These are phyloP conservation scores for Thalassiosira profunda DNA, from an alignment of 108 stramenopile species.

Conservation along the genomic window DNA sequence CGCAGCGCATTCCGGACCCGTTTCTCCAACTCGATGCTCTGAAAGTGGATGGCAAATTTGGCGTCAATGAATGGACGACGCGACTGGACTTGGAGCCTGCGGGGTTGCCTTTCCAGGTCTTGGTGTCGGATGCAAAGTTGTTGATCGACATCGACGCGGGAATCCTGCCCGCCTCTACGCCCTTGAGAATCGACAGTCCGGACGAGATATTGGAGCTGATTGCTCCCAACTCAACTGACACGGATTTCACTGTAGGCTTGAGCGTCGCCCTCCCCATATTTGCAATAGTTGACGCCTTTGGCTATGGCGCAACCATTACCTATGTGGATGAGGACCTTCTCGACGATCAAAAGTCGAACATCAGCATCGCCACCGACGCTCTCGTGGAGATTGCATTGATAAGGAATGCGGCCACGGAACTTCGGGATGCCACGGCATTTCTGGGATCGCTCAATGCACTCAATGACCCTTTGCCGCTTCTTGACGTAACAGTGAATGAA, in stretches of 20 bases:
- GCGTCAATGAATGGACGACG: conserved; percentile 32
- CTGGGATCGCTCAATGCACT: conserved; percentile 6
- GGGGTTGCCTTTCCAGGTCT: conserved; percentile 5
- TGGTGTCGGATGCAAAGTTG: too few relatives aligned
- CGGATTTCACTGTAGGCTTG: conserved; percentile 16
- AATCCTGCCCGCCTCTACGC: too few relatives aligned
- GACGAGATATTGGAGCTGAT: too few relatives aligned
- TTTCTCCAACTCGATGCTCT: conserved; percentile 10
- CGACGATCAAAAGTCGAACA: conserved; percentile 1
- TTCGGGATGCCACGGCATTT: conserved; percentile 16
- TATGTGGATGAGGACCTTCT: conserved; percentile 18
- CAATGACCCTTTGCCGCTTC: conserved; percentile 9
- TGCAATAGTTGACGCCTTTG: not conserved
- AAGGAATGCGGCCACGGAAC: too few relatives aligned
- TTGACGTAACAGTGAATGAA: conserved; percentile 21
- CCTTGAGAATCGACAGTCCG: too few relatives aligned
- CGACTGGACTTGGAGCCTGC: conserved; percentile 1
- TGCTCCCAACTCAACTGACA: not conserved
- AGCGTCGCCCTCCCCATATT: conserved; percentile 22
- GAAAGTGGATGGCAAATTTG: conserved; percentile 14
- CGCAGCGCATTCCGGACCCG: conserved; percentile 7
- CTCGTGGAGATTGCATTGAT: too few relatives aligned
- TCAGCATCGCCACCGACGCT: conserved; percentile 3
- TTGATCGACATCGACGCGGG: too few relatives aligned
- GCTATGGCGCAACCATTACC: conserved; percentile 21